Base-by-base conservation (phyloP, 768 basidiomycete species). In the Rhodocollybia butyracea region DNA sequence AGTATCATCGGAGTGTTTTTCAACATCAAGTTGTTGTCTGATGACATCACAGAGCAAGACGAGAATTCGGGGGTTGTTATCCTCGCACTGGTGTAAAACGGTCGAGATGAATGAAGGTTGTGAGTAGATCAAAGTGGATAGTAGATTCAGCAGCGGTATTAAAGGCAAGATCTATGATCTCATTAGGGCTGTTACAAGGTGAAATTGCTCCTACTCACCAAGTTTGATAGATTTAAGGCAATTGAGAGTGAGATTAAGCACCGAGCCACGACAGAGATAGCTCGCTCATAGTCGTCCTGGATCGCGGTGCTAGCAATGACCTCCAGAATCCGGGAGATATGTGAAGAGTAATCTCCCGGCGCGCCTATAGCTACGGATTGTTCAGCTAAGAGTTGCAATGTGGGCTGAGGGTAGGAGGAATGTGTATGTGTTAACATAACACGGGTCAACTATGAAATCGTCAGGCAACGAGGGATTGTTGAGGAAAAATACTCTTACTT, bases 361-460 rank as follows among this genome's bases (percentile, higher is more conserved):
- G 56, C 59, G 43, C 67, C 55, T 51, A 46, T 53, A 15, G 64
- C 51, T 10, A 67, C 56, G 10, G 11, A 69, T 60, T 12, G 68
- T 66, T 74, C 70, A 48, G 86, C 66, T 24, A 89, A 73, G 19
- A 74, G 59, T 57, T 86, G 84, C 21, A 88, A 69, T 3, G 85
- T 84, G 15, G 74, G 66, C 21, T 73, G 66, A 3, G 64, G 63
- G 5, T 67, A 71, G 17, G 66, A 64, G 1, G 72, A 69, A 29
- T 71, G 65, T 2, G 72, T 70, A 66, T 90, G 88, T 0, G 79
- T 81, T 51, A 89, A 62, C n/a, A 89, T 66, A 27, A 86, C 73
- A 39, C 79, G 75, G 59, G 79, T 81, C 45, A 89, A 68, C 88
- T 90, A 34, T 12, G 22, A 11, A 51, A 50, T 21, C 17, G 4